phyloP scores from a whole-genome alignment of 139 green algal genomes.

The Picochlorum sp. region DNA sequence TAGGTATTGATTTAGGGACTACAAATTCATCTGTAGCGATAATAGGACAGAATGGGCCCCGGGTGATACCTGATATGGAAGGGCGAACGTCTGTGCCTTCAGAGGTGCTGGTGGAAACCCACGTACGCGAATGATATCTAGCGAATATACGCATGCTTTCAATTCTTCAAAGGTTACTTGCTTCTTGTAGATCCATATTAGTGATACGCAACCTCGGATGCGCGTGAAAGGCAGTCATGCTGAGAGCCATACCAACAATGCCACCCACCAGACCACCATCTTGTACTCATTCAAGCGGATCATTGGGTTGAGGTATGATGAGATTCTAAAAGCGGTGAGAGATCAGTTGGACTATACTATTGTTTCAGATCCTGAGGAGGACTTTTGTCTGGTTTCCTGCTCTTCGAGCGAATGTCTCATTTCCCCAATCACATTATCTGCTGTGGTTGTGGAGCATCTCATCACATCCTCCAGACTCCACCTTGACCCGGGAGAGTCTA shows the following conservation, averaged over 20 bases:
- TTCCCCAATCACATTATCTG: conserved; percentile 19
- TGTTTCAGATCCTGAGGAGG: conserved; percentile 16
- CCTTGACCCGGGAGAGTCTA: conserved; percentile 11
- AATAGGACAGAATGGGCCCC: conserved; percentile 13
- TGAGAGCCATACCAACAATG: not conserved
- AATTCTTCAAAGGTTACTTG: too few relatives aligned
- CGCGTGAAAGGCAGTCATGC: too few relatives aligned
- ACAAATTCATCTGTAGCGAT: conserved; percentile 48
- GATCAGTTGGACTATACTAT: conserved; percentile 24
- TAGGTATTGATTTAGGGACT: conserved; percentile 73
- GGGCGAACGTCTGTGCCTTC: conserved; percentile 33
- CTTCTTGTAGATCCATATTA: too few relatives aligned
- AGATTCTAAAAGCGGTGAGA: not conserved
- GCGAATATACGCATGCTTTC: too few relatives aligned
- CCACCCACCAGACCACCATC: conserved; percentile 24
- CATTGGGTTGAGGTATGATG: conserved; percentile 40
- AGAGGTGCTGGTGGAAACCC: conserved; percentile 23
- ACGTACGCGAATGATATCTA: conserved; percentile 6
- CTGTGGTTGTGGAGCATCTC: conserved; percentile 43
- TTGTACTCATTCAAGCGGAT: conserved; percentile 68
- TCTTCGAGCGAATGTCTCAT: too few relatives aligned
- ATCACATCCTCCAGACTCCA: conserved; percentile 23
- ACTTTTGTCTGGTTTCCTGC: too few relatives aligned
- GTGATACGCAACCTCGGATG: too few relatives aligned
- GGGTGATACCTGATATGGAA: conserved; percentile 15